Evolutionary conservation across 139 green algal species (phyloP), one percentile per base, ranked within the genome.

Genomic region (Volvox africanus): DNA sequence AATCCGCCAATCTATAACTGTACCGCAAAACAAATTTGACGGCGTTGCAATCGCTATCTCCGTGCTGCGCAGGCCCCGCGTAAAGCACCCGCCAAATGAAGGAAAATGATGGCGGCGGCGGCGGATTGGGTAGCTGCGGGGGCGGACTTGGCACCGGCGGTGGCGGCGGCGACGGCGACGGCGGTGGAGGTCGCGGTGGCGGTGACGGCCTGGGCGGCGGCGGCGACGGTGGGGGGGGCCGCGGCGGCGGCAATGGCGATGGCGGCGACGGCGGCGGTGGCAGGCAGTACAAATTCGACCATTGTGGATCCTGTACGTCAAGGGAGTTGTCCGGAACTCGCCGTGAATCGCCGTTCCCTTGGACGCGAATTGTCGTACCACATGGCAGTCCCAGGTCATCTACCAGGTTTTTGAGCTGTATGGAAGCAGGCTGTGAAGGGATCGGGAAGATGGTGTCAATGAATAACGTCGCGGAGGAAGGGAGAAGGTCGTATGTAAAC

Each of bases 361-460:
- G 83, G 6, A 21, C 68, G 2, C 35, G 65, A 36, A n/a, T 32
- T 36, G 22, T 89, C 2, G 67, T 55, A 68, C 32, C 61, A 65
- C 83, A 89, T 16, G 83, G 83, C 24, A 89, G 83, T 21, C 5
- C 24, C 21, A 89, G 68, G 9, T 26, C 35, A 24, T 80, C 12
- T 11, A 89, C 19, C 22, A 89, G 65, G 24, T 81, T 35, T 37
- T 68, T n/a, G 20, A 69, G 83, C 36, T 81, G 83, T 26, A 67
- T 13, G 33, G 65, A 88, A 14, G 32, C 20, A 24, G 65, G 35
- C 32, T 79, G 22, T 5, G 82, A 67, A 1, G 17, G 26, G 22
- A 9, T 21, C 26, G 83, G 83, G 68, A 81, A 89, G 83, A 81
- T 81, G 83, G 67, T 69, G 67, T 89, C 80, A 24, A 89, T 89